Percentiles rank a stretch among this genome's conserved stretches.
Evolutionary conservation across 306 rosid genomes (phyloP).

Genomic region (Vigna unguiculata): DNA sequence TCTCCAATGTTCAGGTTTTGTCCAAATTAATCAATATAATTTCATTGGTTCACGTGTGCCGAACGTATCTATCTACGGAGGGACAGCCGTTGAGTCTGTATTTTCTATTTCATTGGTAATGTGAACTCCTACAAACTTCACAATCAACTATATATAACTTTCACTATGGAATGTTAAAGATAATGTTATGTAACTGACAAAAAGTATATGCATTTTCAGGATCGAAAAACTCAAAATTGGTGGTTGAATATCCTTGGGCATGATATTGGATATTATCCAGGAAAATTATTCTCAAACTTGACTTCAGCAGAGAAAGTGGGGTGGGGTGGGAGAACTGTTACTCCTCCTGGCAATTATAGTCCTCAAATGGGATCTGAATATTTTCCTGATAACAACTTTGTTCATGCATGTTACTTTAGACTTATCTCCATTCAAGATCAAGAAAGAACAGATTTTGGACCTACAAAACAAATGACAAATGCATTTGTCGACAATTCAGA

Average conservation of each 20-base stretch:
- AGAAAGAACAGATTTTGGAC: neutral
- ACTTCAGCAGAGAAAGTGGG: neutral
- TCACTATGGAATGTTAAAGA: neutral
- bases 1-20: neutral
- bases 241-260: neutral
- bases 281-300: conserved; percentile 9
- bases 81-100: accelerated
- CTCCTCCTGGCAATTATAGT: neutral
- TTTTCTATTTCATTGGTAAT: neutral
- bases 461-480: neutral
- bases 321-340: neutral
- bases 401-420: conserved; percentile 11
- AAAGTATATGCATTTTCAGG: neutral
- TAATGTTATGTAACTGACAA: neutral
- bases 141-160: neutral
- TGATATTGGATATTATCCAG: conserved; percentile 19
- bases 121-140: neutral
- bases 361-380: conserved; percentile 36
- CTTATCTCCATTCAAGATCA: neutral
- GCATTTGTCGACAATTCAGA: neutral
- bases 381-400: neutral
- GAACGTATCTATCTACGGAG: neutral
- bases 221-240: neutral
- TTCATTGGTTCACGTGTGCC: neutral
- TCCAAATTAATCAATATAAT: neutral